Conservation (phyloP, 441 rosid species). For the Flueggea neowawraea region DNA sequence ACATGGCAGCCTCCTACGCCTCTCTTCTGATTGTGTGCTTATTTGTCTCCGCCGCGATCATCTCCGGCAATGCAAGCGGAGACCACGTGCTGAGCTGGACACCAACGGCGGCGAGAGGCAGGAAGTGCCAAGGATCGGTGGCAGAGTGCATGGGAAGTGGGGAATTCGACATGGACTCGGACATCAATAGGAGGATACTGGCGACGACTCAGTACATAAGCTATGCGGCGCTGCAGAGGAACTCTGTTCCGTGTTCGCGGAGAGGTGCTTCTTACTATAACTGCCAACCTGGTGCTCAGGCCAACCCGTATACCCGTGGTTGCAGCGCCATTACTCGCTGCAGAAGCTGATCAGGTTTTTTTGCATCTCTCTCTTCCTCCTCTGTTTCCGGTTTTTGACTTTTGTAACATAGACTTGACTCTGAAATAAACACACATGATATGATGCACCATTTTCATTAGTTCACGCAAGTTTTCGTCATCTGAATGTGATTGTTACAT, state of each 20-base stretch:
- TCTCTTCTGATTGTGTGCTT: slow-evolving; percentile 21
- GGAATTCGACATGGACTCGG: slow-evolving; percentile 62
- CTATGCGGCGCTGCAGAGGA: slow-evolving; percentile 81
- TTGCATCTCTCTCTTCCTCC: too few species aligned
- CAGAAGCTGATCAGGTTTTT: slow-evolving; percentile 18
- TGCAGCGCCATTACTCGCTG: slow-evolving; percentile 85
- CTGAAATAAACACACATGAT: too few species aligned
- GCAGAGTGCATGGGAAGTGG: slow-evolving; percentile 50
- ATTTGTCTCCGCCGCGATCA: slow-evolving; percentile 21
- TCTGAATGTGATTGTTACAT: too few species aligned
- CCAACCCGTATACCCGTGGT: slow-evolving; percentile 88
- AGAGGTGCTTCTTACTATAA: slow-evolving; percentile 96
- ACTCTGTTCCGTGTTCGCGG: slow-evolving; percentile 76
- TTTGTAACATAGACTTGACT: too few species aligned
- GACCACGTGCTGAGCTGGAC: slow-evolving; percentile 37
- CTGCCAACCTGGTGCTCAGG: slow-evolving; percentile 67
- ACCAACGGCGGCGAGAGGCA: slow-evolving; percentile 9
- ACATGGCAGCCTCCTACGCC: slow-evolving; percentile 30
- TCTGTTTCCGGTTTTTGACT: too few species aligned
- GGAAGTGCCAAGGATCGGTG: slow-evolving; percentile 47
- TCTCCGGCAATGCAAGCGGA: slow-evolving; percentile 25
- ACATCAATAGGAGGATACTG: slow-evolving; percentile 65
- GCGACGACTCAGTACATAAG: slow-evolving; percentile 60
- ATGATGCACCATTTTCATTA: too few species aligned
- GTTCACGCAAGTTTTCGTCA: too few species aligned